Evolutionary conservation across 2,329 filamentous ascomycete species (phyloP), one percentile per base, ranked within the genome.

Genomic region (Samsoniella hepiali): DNA sequence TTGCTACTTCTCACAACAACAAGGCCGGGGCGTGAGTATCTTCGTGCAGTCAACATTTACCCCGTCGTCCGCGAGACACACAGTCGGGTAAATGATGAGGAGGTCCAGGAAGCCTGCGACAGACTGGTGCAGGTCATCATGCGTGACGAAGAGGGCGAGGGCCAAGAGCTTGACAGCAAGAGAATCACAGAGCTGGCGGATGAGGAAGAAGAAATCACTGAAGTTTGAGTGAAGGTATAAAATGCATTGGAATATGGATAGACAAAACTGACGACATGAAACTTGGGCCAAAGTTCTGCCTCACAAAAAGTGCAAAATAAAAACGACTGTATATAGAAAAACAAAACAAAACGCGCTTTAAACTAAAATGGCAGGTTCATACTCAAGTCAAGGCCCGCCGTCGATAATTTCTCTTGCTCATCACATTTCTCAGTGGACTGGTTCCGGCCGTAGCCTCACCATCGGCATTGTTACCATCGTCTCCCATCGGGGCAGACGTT

Each of bases 31-130:
- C 84, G 94, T 65, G 90, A 96, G 7, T 78, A 84, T 62, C 80
- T 98, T 82, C 84, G 93, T 22, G 79, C 83, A 22, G 81, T 94
- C 53, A 91, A 92, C 69, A 91, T 97, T 1, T 99, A 99, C 74
- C 91, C 93, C 0, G 88, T 98, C 54, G 81, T 98, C 27, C 83
- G 95, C 58, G 95, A 98, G 76, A 89, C 90, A 38, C 95, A 99
- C 79, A 71, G 89, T 66, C 84, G 88, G 29, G 87, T 93, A 5
- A 82, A 93, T 29, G 82, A 97, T 71, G 92, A 96, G 53, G 88
- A 82, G 17, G 91, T 98, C 2, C 83, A 85, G 67, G 93, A 97
- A 69, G 91, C 88, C 0, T 96, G 91, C 70, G 95, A 98, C 74
- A 84, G 95, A 63, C 73, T 98, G 59, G 95, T 99, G 54, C 92